Percentiles rank a stretch among this genome's conserved stretches.
Conservation (phyloP, 257 asterid species). For the Nicotiana paniculata region DNA sequence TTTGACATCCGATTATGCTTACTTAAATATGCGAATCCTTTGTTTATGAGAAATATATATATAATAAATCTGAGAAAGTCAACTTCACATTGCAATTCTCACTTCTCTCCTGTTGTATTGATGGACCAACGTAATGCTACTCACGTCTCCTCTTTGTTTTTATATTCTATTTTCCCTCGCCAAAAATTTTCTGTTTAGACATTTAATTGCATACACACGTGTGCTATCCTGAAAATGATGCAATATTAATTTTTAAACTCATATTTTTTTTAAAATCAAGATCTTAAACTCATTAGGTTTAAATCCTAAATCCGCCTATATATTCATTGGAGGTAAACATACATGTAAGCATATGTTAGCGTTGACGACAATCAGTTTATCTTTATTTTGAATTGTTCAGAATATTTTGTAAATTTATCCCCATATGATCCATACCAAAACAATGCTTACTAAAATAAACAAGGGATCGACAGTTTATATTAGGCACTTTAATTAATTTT, state of each 20-base stretch:
- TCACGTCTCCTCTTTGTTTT: slow-evolving; percentile 1
- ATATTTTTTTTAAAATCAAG: too few relatives aligned
- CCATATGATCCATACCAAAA: not conserved
- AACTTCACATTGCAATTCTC: not conserved
- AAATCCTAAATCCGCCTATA: too few relatives aligned
- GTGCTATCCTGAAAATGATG: too few relatives aligned
- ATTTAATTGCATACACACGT: not conserved
- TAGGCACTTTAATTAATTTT: not conserved
- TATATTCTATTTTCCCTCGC: not conserved
- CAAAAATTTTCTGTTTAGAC: not conserved
- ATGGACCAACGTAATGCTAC: not conserved
- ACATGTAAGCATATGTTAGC: too few relatives aligned
- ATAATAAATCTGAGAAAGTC: not conserved
- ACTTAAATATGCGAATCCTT: not conserved
- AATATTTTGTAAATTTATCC: too few relatives aligned
- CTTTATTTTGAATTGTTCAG: not conserved
- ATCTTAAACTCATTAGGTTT: too few relatives aligned
- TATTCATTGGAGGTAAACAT: too few relatives aligned
- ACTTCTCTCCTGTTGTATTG: not conserved
- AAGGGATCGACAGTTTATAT: not conserved
- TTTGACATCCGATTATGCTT: not conserved
- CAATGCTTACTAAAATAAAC: not conserved
- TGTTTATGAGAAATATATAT: not conserved
- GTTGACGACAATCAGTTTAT: not conserved
- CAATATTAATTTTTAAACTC: too few relatives aligned